Evolutionary conservation across 495 filamentous ascomycete species (phyloP), one percentile per base, ranked within the genome.

Genomic region (Tuber borchii): DNA sequence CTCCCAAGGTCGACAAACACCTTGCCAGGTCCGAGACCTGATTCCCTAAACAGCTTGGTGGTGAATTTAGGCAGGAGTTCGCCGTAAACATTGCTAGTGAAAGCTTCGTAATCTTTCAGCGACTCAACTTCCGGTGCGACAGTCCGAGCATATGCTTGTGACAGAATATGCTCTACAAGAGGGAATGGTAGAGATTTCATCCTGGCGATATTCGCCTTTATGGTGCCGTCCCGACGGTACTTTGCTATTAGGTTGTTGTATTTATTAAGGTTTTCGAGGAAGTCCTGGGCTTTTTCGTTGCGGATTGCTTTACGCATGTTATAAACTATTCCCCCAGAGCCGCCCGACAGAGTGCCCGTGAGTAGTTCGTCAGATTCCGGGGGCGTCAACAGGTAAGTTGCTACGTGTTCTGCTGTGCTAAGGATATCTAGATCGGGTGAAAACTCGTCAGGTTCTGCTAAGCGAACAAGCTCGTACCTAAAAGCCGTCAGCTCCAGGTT

Each of bases 1-100:
- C 93, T 97, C 43, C 95, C 95, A 48, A 99, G 87, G 82, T 99
- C 95, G 74, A 99, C 90, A 82, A 99, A 97, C 2, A 95, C 90
- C 74, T 94, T 91, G 44, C 89, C 88, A 0, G 91, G 92, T 48
- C 88, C 93, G 74, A 97, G 86, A 43, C 88, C 86, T 14, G 92
- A 93, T 80, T 96, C 89, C 73, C 90, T 90, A 43, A 86, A 86
- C 81, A 98, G 89, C 69, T 88, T 89, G 75, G 91, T 91, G 76
- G 93, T 88, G 83, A 99, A 96, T 3, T 89, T 90, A 31, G 93
- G 92, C 12, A 95, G 87, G 42, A 99, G 88, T 83, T 99, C 95
- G 77, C 95, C 95, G 83, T 98, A 99, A 31, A 97, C 93, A 78
- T 95, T 93, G 84, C 95, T 92, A 61, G 90, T 91, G 75, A 93